Percentiles rank a stretch among this genome's conserved stretches.
Conservation (phyloP, 169 alveolate genomes). For the Cryptosporidium felis region DNA sequence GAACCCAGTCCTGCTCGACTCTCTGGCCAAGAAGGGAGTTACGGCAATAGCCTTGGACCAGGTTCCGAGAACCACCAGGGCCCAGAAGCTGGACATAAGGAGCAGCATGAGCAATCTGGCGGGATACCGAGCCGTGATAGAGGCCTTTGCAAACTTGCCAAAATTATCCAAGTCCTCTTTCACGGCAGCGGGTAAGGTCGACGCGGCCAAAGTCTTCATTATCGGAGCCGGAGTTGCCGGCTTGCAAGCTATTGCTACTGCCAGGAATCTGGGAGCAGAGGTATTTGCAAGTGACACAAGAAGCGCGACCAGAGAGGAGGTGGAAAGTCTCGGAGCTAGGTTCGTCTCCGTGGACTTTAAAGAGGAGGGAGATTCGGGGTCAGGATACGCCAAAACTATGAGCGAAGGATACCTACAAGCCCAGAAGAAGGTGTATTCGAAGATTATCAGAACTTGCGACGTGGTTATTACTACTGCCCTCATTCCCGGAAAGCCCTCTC, state of each 20-base stretch:
- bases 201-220: slow-evolving; percentile 91
- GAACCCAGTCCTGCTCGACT: slow-evolving; percentile 72
- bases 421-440: slow-evolving; percentile 81
- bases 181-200: slow-evolving; percentile 93
- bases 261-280: slow-evolving; percentile 87
- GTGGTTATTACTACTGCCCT: slow-evolving; percentile 91
- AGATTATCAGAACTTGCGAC: slow-evolving; percentile 85
- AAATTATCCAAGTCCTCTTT: slow-evolving; percentile 87
- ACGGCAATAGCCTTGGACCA: slow-evolving; percentile 88
- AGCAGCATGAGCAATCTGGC: slow-evolving; percentile 90
- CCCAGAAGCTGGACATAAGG: slow-evolving; percentile 90
- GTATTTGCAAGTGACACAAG: slow-evolving; percentile 88
- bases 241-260: slow-evolving; percentile 93
- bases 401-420: slow-evolving; percentile 78
- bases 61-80: slow-evolving; percentile 91
- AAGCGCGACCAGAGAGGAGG: slow-evolving; percentile 85
- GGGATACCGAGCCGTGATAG: slow-evolving; percentile 94
- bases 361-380: slow-evolving; percentile 80
- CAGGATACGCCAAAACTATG: slow-evolving; percentile 87
- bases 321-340: slow-evolving; percentile 84
- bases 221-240: slow-evolving; percentile 98
- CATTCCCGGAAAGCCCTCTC: slow-evolving; percentile 91
- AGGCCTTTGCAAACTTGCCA: slow-evolving; percentile 89
- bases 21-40: slow-evolving; percentile 76
- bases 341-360: slow-evolving; percentile 79